A percentile compares a stretch with the other conserved stretches of the same genome.
phyloP scores from a whole-genome alignment of 2,329 filamentous ascomycete species.

The Botrytis pseudocinerea region DNA sequence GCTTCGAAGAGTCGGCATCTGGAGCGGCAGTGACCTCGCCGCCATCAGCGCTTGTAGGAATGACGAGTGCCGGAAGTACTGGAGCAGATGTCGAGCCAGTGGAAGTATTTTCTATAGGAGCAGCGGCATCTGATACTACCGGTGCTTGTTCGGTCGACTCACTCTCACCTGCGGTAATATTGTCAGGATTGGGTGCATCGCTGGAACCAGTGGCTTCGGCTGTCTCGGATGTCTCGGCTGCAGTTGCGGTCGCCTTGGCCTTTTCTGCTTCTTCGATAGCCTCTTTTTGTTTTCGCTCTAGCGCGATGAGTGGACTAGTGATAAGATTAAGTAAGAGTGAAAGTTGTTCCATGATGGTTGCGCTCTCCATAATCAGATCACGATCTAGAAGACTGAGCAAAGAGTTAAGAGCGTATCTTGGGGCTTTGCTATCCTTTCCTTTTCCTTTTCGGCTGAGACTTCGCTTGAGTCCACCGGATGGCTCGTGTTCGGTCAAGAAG shows the following conservation, averaged over 20 bases:
- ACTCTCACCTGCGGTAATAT: constrained; percentile 23
- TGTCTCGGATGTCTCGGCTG: constrained; percentile 28
- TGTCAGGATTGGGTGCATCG: constrained; percentile 21
- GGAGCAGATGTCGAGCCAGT: not conserved
- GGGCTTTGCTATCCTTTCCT: constrained; percentile 77
- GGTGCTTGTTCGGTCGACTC: constrained; percentile 12
- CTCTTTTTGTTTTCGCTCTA: constrained; percentile 83
- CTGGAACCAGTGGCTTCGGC: constrained; percentile 29
- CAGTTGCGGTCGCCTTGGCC: constrained; percentile 39
- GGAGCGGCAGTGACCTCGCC: constrained; percentile 8
- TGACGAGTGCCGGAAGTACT: not conserved
- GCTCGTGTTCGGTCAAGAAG: constrained; percentile 93
- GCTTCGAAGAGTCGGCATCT: constrained; percentile 32
- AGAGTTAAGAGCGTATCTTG: constrained; percentile 90
- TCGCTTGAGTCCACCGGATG: constrained; percentile 73
- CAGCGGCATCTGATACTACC: not conserved
- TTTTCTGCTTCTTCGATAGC: constrained; percentile 54
- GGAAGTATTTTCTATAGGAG: not conserved
- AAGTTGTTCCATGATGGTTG: constrained; percentile 92
- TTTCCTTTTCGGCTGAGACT: constrained; percentile 82
- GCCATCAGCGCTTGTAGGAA: constrained; percentile 15
- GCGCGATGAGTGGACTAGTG: constrained; percentile 77
- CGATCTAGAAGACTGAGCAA: constrained; percentile 85
- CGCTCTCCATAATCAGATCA: constrained; percentile 95
- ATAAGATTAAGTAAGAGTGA: constrained; percentile 85